These are phyloP conservation scores for Eimeria tenella DNA, from an alignment of 169 alveolate species.

Conservation along the genomic window DNA sequence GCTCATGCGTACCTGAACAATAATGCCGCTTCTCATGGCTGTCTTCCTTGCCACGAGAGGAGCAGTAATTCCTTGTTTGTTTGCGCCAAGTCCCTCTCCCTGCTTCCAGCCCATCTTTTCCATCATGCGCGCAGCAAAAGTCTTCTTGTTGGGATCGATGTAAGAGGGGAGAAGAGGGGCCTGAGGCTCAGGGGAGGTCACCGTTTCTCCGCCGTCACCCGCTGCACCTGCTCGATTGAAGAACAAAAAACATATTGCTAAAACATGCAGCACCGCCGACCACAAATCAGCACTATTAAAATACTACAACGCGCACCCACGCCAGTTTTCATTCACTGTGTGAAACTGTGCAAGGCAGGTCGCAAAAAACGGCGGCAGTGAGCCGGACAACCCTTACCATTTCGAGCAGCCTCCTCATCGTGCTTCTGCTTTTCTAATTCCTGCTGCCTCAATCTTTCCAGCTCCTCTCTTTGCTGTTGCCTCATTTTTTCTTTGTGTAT, in stretches of 20 bases:
- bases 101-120: constrained; percentile 94
- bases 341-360: no score
- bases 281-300: neutral
- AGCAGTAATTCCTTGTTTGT: constrained; percentile 91
- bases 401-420: constrained; percentile 69
- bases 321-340: no score
- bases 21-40: constrained; percentile 90
- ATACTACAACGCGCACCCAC: no score
- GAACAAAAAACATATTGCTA: no score
- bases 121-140: constrained; percentile 91
- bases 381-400: neutral
- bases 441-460: constrained; percentile 76
- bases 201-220: constrained; percentile 51
- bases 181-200: constrained; percentile 78
- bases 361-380: no score
- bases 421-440: constrained; percentile 63
- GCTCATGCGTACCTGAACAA: constrained; percentile 82
- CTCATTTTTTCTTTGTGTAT: constrained; percentile 75
- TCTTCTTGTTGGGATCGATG: constrained; percentile 83
- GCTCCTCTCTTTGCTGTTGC: constrained; percentile 79
- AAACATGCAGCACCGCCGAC: neutral
- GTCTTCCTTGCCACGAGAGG: constrained; percentile 89
- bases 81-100: constrained; percentile 92
- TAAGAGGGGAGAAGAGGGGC: constrained; percentile 76
- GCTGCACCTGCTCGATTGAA: constrained; percentile 23